Evolutionary conservation across 495 filamentous ascomycete genomes (phyloP).

Genomic region (Trichoderma orchidacearum): DNA sequence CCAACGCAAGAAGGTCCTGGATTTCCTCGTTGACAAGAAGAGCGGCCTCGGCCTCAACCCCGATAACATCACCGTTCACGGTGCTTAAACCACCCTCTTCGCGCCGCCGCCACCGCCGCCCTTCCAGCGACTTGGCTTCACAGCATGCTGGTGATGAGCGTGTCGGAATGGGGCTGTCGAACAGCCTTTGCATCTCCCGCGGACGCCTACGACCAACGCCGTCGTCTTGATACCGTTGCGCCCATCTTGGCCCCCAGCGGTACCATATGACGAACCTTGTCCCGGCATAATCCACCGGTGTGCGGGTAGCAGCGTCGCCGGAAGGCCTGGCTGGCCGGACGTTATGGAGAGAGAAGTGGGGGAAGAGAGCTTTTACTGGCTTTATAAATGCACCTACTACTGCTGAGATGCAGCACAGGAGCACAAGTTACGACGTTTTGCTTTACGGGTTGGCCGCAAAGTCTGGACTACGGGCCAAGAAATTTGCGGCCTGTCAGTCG

Average conservation of each 20-base stretch:
- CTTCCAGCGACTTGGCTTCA: conserved; percentile 1
- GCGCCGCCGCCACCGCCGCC: background rate
- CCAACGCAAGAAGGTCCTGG: conserved; percentile 95
- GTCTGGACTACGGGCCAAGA: background rate
- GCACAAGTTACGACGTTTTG: background rate
- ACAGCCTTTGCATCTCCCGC: background rate
- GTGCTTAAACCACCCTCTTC: conserved; percentile 44
- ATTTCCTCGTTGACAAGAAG: conserved; percentile 92
- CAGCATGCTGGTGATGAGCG: conserved; percentile 2
- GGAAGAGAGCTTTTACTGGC: background rate
- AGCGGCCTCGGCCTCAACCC: conserved; percentile 80
- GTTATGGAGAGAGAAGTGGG: background rate
- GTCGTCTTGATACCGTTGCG: background rate
- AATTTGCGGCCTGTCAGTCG: background rate
- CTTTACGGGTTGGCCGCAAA: background rate
- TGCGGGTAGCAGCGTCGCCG: background rate
- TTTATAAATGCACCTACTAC: background rate
- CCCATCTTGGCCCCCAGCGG: background rate
- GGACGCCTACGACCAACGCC: background rate
- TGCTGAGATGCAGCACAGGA: background rate
- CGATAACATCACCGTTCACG: conserved; percentile 95
- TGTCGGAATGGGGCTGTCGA: background rate
- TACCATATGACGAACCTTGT: background rate
- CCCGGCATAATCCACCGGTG: background rate
- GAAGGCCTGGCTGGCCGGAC: background rate